Percentiles rank a stretch among this genome's conserved stretches.
These are phyloP conservation scores for Tylopilus subfusipes DNA, from an alignment of 768 basidiomycete species.

Conservation along the genomic window DNA sequence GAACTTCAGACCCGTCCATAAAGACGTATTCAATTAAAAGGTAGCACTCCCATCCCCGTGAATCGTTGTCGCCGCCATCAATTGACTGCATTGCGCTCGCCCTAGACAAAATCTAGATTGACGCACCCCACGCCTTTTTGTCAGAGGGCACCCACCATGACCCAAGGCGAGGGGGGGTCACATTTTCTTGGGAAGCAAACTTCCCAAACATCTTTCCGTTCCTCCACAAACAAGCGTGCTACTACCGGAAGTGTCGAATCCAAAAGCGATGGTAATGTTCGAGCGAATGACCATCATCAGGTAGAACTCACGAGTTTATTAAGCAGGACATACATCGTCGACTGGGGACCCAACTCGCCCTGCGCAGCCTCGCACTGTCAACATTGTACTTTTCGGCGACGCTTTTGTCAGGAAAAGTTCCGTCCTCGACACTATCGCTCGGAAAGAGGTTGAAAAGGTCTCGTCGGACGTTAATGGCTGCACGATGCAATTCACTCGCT, in stretches of 20 bases:
- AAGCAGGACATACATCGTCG: background rate
- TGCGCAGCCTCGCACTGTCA: conserved; percentile 16
- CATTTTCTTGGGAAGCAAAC: no score
- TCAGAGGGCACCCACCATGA: background rate
- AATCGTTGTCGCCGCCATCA: background rate
- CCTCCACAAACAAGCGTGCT: background rate
- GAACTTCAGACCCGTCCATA: conserved; percentile 4
- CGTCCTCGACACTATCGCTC: conserved; percentile 32
- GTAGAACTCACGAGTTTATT: conserved; percentile 7
- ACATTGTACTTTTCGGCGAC: conserved; percentile 42
- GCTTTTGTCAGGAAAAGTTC: conserved; percentile 35
- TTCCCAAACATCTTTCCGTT: background rate
- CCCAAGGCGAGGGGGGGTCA: background rate
- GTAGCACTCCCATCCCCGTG: conserved; percentile 5
- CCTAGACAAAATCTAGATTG: conserved; percentile 2
- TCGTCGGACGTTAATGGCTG: conserved; percentile 31
- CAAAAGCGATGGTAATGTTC: conserved; percentile 8
- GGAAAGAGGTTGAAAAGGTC: conserved; percentile 17
- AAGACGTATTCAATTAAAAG: conserved; percentile 3
- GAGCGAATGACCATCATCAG: background rate
- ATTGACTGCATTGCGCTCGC: background rate
- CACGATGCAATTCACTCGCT: conserved; percentile 32
- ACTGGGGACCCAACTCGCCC: background rate
- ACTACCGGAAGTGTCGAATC: background rate
- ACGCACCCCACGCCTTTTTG: background rate